Base-by-base conservation (phyloP, 2,329 filamentous ascomycete genomes). In the Hymenoscyphus fructigenus region DNA sequence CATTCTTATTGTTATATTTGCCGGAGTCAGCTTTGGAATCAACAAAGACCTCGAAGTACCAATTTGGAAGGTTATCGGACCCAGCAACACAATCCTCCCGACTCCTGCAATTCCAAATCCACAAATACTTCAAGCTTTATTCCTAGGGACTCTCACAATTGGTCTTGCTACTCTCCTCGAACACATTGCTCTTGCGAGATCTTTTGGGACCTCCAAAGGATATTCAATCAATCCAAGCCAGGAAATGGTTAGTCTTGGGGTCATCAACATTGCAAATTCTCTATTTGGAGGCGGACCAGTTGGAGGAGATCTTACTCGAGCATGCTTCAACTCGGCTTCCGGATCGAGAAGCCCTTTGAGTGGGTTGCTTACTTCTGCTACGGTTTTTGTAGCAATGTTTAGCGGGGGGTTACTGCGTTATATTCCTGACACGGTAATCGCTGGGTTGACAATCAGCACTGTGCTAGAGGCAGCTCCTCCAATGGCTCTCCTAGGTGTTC, bases 1-100 rank as follows among this genome's bases (percentile, higher is more conserved):
- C 91, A 72, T 91, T 96, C 79, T 97, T 92, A 1, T 93, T 96
- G 75, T 97, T 92, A n/a, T 93, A 93, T 1, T 93, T 90, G 20
- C 97, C 87, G 74, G 97, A 97, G 72, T 88, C 85, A 44, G 97
- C 93, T 65, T 87, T 66, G 81, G 81, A 1, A 83, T 88, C 66
- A 90, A 89, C 77, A 83, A 81, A 55, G 38, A 62, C 44, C 60
- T 34, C 88, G 85, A 74, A 81, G 78, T 50, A 23, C 57, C 60
- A 12, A n/a, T 57, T 36, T 65, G 64, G 64, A 20, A 26, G 0
- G 82, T 89, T 4, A 84, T 82, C 67, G 80, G 87, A 69, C 84
- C 88, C 50, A 75, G 83, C 65, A 82, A 85, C 0, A 77, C 83
- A 34, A 84, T 84, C 9, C 83, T 88, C 64, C 75, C 79, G 20